Conservation (phyloP, 768 basidiomycete species). For the Dacryopinax spathularia region DNA sequence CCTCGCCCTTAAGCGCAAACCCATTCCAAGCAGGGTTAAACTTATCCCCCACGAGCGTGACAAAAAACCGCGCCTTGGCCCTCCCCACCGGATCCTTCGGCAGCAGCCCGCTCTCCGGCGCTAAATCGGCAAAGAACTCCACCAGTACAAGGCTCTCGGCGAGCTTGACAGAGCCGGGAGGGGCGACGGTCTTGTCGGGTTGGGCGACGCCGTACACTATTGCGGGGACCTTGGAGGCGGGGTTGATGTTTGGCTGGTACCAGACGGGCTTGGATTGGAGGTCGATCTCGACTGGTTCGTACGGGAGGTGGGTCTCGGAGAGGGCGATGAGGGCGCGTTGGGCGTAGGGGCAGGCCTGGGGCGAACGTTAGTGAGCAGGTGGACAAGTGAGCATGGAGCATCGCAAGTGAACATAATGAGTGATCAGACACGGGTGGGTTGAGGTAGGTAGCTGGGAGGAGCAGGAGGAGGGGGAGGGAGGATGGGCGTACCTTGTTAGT, state of each 20-base stretch:
- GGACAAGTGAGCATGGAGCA: not conserved
- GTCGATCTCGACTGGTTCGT: conserved; percentile 43
- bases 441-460: no score
- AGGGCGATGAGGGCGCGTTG: conserved; percentile 47
- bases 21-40: conserved; percentile 29
- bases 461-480: no score
- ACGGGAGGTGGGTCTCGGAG: conserved; percentile 37
- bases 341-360: conserved; percentile 15
- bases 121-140: conserved; percentile 50
- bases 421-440: no score
- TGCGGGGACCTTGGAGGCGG: conserved; percentile 50
- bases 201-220: conserved; percentile 48
- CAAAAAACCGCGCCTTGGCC: conserved; percentile 49
- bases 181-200: conserved; percentile 40
- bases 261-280: conserved; percentile 41
- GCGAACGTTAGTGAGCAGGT: not conserved
- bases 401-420: not conserved
- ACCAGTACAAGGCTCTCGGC: conserved; percentile 52
- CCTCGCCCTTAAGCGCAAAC: conserved; percentile 25
- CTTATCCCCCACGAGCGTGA: conserved; percentile 39
- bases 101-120: conserved; percentile 33
- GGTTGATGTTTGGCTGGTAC: conserved; percentile 49
- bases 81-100: conserved; percentile 43
- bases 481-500: conserved; percentile 31
- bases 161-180: conserved; percentile 45